A percentile compares a stretch with the other conserved stretches of the same genome.
Evolutionary conservation across 257 asterid genomes (phyloP).

Genomic region (Leptodermis oblonga): DNA sequence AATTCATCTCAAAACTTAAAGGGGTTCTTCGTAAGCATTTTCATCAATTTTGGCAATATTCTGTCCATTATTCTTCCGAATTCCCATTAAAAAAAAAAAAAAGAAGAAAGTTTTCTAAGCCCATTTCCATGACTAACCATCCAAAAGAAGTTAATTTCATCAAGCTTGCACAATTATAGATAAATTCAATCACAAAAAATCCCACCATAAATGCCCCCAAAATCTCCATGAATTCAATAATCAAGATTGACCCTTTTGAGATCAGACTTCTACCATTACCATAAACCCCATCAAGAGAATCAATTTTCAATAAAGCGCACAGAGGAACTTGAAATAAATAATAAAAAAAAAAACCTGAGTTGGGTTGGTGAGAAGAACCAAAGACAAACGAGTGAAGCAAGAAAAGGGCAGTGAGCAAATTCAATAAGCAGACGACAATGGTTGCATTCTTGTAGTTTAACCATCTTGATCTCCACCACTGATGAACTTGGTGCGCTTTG

Average conservation of each 20-base stretch:
- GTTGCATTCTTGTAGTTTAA: slow-evolving; percentile 83
- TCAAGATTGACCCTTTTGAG: not conserved
- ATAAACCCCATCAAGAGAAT: not conserved
- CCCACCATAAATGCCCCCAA: not conserved
- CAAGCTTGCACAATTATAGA: not conserved
- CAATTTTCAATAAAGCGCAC: too few species aligned
- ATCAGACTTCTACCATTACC: not conserved
- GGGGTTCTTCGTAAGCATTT: too few species aligned
- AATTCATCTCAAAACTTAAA: too few species aligned
- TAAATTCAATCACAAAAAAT: slow-evolving; percentile 4
- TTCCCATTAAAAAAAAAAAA: not conserved
- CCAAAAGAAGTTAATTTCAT: not conserved
- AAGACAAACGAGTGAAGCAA: slow-evolving; percentile 56
- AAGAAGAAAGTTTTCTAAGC: not conserved
- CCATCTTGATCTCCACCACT: slow-evolving; percentile 60
- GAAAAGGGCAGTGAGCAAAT: slow-evolving; percentile 53
- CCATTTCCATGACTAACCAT: not conserved
- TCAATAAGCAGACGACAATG: slow-evolving; percentile 56
- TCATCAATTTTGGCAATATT: not conserved
- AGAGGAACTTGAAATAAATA: not conserved
- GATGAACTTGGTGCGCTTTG: slow-evolving; percentile 44
- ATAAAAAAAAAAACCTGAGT: slow-evolving; percentile 33
- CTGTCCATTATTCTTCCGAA: not conserved
- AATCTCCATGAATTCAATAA: not conserved
- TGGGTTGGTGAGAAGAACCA: slow-evolving; percentile 35